Evolutionary conservation across 306 rosid genomes (phyloP).

Genomic region (Elaeagnus macrophylla): DNA sequence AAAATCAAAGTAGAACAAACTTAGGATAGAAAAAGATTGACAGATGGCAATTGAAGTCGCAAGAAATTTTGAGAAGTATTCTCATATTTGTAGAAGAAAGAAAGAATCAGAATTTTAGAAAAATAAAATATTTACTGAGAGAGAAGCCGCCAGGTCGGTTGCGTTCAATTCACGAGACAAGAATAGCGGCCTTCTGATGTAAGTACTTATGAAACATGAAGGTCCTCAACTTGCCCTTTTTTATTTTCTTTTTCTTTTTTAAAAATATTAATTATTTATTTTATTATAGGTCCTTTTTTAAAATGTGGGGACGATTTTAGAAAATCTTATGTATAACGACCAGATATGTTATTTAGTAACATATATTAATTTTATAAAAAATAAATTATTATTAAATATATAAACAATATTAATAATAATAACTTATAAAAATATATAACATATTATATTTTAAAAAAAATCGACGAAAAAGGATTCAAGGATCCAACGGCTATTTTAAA

Average conservation of each 20-base stretch:
- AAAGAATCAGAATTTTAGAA: neutral
- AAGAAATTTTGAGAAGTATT: slow-evolving; percentile 26
- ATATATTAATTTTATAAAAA: no score
- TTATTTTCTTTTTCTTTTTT: neutral
- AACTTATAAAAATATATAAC: no score
- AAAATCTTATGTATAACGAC: no score
- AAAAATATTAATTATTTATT: neutral
- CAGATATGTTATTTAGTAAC: no score
- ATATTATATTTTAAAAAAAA: no score
- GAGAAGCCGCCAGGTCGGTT: slow-evolving; percentile 36
- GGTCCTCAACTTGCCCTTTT: slow-evolving; percentile 22
- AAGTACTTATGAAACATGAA: no score
- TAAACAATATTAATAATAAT: no score
- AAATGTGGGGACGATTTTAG: no score
- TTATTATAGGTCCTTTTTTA: neutral
- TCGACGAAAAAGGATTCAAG: no score
- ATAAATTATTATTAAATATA: no score
- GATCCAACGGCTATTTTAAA: no score
- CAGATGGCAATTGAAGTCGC: slow-evolving; percentile 27
- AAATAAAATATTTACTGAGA: slow-evolving; percentile 14
- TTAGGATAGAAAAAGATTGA: slow-evolving; percentile 25
- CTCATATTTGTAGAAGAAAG: slow-evolving; percentile 51
- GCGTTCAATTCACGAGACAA: slow-evolving; percentile 41
- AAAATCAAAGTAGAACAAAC: slow-evolving; percentile 19
- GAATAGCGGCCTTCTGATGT: slow-evolving; percentile 40